Evolutionary conservation across 495 filamentous ascomycete genomes (phyloP).

Genomic region (Xylaria scruposa): DNA sequence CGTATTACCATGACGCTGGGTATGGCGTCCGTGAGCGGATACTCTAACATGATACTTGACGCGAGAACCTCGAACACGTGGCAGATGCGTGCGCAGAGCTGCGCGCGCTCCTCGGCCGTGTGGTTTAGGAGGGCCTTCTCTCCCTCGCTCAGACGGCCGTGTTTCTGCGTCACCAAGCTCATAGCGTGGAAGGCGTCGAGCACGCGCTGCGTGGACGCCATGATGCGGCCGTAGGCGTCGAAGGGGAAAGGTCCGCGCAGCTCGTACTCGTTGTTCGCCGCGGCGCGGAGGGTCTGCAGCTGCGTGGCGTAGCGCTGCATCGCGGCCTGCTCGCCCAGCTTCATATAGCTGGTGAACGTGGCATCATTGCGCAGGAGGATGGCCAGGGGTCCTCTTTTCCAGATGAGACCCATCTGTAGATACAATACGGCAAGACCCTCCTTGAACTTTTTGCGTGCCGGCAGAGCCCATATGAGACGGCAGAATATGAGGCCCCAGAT

Average conservation of each 20-base stretch:
- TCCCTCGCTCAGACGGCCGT: slow-evolving; percentile 74
- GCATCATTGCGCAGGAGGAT: slow-evolving; percentile 63
- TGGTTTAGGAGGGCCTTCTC: slow-evolving; percentile 79
- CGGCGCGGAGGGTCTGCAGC: slow-evolving; percentile 74
- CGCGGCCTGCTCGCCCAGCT: slow-evolving; percentile 77
- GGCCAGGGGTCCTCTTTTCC: slow-evolving; percentile 92
- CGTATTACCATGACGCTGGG: slow-evolving; percentile 81
- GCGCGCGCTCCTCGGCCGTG: slow-evolving; percentile 78
- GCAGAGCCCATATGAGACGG: slow-evolving; percentile 90
- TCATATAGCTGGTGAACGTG: slow-evolving; percentile 72
- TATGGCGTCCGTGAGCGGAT: slow-evolving; percentile 85
- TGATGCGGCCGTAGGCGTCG: slow-evolving; percentile 69
- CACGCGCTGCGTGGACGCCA: slow-evolving; percentile 79
- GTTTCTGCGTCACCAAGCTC: slow-evolving; percentile 88
- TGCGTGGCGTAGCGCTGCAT: slow-evolving; percentile 61
- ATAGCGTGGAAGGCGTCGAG: slow-evolving; percentile 94
- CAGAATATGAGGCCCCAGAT: slow-evolving; percentile 94
- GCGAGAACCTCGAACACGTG: slow-evolving; percentile 94
- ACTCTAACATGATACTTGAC: slow-evolving; percentile 90
- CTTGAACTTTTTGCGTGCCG: slow-evolving; percentile 83
- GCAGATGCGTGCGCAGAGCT: slow-evolving; percentile 84
- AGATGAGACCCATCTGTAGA: slow-evolving; percentile 93
- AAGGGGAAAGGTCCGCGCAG: slow-evolving; percentile 84
- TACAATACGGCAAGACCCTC: slow-evolving; percentile 85
- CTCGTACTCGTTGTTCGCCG: slow-evolving; percentile 82